Evolutionary conservation across 2,329 filamentous ascomycete genomes (phyloP), one percentile per base, ranked within the genome.

Genomic region (Apiospora malaysiana): DNA sequence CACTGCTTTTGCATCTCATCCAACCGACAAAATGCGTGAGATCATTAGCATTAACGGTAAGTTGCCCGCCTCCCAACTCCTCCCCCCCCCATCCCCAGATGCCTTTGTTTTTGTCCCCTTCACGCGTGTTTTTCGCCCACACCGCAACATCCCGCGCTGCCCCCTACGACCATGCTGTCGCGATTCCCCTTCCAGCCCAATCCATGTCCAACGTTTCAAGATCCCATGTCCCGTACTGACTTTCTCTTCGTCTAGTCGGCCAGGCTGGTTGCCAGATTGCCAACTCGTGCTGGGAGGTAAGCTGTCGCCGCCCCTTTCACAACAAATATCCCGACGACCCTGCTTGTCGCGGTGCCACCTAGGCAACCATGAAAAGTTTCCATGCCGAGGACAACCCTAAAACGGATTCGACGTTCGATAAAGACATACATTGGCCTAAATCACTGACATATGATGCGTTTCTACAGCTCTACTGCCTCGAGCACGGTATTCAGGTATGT

Each of bases 241-340:
- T 77, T 81, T 75, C 84, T 82, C 80, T 83, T 74, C 79, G 69
- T 81, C 81, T 85, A 99, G 96, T 99, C 90, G 96, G 96, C 87
- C 96, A 99, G 91, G 96, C 96, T 84, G 96, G 96, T 93, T 98
- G 96, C 92, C 96, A 99, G 86, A 99, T 99, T 83, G 96, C 95
- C 88, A 99, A 99, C 90, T 96, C 96, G 80, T 98, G 96, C 92
- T 99, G 96, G 96, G 96, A 99, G 94, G 96, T 99, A 88, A 88
- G 94, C 88, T 81, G 42, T 40, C 45, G 37, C 42, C 43, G 8
- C 16, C 40, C 67, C 67, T 63, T 63, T 37, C 8, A n/a, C 56
- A 63, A 63, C 32, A 63, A 63, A 63, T 32, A 63, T 63, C 56
- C 56, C 21, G 18, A 40, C 56, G 32, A 40, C 21, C 7, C 21